These are phyloP conservation scores for Cephaloascus fragrans DNA, from an alignment of 805 yeast species.

Conservation along the genomic window DNA sequence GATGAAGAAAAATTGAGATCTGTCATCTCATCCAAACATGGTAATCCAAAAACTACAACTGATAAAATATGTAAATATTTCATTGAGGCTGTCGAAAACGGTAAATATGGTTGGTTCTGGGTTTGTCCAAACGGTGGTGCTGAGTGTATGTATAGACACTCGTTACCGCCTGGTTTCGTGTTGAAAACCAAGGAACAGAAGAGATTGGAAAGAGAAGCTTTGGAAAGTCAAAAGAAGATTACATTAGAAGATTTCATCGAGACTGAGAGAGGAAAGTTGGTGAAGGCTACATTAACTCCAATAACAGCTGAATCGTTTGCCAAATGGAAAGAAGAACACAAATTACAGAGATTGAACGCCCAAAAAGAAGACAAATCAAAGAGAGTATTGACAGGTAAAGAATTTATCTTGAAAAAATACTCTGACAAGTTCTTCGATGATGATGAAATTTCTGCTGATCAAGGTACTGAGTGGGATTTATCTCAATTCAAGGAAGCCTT, in stretches of 20 bases:
- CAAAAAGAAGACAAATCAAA: slow-evolving; percentile 26
- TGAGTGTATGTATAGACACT: slow-evolving; percentile 88
- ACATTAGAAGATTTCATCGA: slow-evolving; percentile 95
- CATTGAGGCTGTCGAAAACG: slow-evolving; percentile 94
- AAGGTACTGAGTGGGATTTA: slow-evolving; percentile 46
- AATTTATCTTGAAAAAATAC: slow-evolving; percentile 53
- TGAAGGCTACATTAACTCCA: slow-evolving; percentile 69
- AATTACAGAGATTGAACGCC: slow-evolving; percentile 38
- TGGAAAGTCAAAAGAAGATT: slow-evolving; percentile 78
- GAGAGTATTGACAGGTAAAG: slow-evolving; percentile 55
- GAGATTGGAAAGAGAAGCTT: slow-evolving; percentile 77
- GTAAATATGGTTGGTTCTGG: slow-evolving; percentile 99
- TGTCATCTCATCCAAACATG: slow-evolving; percentile 86
- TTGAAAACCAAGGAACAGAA: slow-evolving; percentile 95
- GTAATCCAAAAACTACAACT: slow-evolving; percentile 89
- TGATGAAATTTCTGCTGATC: slow-evolving; percentile 35
- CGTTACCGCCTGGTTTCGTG: slow-evolving; percentile 94
- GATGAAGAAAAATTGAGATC: slow-evolving; percentile 89
- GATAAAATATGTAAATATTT: slow-evolving; percentile 90
- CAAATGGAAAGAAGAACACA: slow-evolving; percentile 73
- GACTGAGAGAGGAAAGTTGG: slow-evolving; percentile 80
- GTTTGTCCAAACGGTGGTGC: slow-evolving; percentile 91
- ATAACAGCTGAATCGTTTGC: slow-evolving; percentile 74
- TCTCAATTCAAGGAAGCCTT: slow-evolving; percentile 44
- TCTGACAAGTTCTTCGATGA: slow-evolving; percentile 45